A percentile compares a stretch with the other conserved stretches of the same genome.
phyloP scores from a whole-genome alignment of 2,329 filamentous ascomycete species.

The Nemania bipapillata region DNA sequence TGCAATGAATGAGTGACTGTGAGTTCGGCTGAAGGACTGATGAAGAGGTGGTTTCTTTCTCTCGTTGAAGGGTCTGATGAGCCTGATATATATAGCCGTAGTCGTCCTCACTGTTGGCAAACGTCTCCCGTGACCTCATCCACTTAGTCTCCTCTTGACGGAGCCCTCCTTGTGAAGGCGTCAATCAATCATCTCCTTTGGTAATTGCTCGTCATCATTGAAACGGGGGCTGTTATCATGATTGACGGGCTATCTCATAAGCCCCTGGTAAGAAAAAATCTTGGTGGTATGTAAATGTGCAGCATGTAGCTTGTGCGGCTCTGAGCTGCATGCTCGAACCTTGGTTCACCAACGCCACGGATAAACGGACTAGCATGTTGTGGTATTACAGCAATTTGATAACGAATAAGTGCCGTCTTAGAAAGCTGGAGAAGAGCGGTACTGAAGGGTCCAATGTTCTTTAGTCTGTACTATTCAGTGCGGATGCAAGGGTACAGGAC shows the following conservation, averaged over 20 bases:
- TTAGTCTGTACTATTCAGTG: not conserved
- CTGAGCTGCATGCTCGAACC: not conserved
- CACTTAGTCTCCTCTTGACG: not conserved
- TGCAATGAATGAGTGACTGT: conserved; percentile 33
- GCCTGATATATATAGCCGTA: conserved; percentile 31
- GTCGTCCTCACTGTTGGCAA: not conserved
- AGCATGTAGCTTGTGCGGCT: conserved; percentile 1
- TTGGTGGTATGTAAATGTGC: not conserved
- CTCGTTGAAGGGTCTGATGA: conserved; percentile 2
- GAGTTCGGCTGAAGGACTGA: conserved; percentile 13
- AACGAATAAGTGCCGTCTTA: not conserved
- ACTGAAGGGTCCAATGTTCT: not conserved
- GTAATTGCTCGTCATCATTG: conserved; percentile 33
- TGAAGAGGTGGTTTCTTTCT: not conserved
- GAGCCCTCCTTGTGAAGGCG: not conserved
- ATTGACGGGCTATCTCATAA: conserved; percentile 35
- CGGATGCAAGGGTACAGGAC: not conserved
- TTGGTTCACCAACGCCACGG: not conserved
- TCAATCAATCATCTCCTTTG: conserved; percentile 12
- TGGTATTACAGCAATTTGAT: not conserved
- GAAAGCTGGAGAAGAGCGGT: not conserved
- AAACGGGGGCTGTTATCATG: conserved; percentile 38
- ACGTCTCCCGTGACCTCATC: not conserved
- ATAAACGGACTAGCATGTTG: not conserved
- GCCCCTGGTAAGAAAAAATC: not conserved